Evolutionary conservation across 2,329 filamentous ascomycete species (phyloP).

Genomic region (Sclerotinia borealis): DNA sequence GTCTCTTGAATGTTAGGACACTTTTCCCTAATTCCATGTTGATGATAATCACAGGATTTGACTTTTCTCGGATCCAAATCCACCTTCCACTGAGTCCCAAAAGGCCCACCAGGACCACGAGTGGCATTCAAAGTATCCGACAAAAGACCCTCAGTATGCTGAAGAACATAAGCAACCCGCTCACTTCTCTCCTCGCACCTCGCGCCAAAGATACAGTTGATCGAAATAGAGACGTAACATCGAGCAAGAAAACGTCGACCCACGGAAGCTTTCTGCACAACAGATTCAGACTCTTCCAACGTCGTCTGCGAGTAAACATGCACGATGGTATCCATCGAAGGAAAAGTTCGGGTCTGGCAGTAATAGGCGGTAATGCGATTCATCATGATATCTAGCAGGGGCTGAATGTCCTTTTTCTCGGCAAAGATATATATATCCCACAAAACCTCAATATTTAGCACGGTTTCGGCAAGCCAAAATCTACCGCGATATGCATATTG

Average conservation of each 20-base stretch:
- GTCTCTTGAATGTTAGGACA: not conserved
- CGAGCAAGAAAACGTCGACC: not conserved
- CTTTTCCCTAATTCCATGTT: not conserved
- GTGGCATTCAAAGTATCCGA: not conserved
- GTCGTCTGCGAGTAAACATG: not conserved
- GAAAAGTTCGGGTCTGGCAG: not conserved
- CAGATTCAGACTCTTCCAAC: too few relatives aligned
- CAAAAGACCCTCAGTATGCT: not conserved
- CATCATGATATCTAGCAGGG: not conserved
- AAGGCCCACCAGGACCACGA: not conserved
- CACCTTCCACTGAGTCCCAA: not conserved
- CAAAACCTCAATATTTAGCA: not conserved
- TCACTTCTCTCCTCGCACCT: not conserved
- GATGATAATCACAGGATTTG: not conserved
- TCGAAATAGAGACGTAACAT: not conserved
- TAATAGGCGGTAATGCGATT: not conserved
- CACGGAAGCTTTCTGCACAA: not conserved
- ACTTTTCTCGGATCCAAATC: not conserved
- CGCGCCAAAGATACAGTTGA: not conserved
- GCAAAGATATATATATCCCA: not conserved
- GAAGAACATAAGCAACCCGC: not conserved
- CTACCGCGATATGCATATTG: not conserved
- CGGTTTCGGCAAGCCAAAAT: not conserved
- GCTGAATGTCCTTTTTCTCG: not conserved
- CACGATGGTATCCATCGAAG: not conserved